Evolutionary conservation across 1,139 yeast species (phyloP).

Genomic region (Meyerozyma elateridarum): DNA sequence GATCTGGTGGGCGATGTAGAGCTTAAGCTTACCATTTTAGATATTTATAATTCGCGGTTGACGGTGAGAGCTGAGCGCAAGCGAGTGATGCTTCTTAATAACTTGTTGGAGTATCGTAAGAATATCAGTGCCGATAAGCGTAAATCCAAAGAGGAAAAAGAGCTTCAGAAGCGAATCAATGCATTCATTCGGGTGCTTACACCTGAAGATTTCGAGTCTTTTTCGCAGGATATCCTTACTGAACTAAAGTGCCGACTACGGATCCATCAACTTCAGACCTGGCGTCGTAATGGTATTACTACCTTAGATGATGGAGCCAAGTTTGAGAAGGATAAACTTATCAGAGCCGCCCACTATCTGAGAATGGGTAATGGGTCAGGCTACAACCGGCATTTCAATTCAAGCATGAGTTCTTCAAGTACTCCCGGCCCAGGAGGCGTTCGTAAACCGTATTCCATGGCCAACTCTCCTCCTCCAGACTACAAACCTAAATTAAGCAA

Average conservation of each 20-base stretch:
- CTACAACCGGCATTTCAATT: slow-evolving; percentile 6
- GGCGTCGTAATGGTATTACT: slow-evolving; percentile 87
- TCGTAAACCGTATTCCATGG: slow-evolving; percentile 1
- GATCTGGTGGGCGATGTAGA: slow-evolving; percentile 86
- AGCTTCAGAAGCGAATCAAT: slow-evolving; percentile 65
- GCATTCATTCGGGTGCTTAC: slow-evolving; percentile 80
- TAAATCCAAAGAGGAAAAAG: slow-evolving; percentile 86
- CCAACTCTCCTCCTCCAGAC: slow-evolving; percentile 1
- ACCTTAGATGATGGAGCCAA: slow-evolving; percentile 78
- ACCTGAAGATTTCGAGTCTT: slow-evolving; percentile 71
- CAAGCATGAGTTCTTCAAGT: slow-evolving; percentile 8
- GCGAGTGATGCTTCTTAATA: slow-evolving; percentile 71
- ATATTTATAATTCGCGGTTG: slow-evolving; percentile 82
- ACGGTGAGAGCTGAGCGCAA: slow-evolving; percentile 92
- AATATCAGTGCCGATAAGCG: slow-evolving; percentile 73
- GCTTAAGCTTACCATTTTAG: slow-evolving; percentile 78
- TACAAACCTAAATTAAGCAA: slow-evolving; percentile 32
- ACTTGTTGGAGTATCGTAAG: slow-evolving; percentile 77
- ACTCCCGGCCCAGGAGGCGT: slow-evolving; percentile 4
- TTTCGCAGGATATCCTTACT: slow-evolving; percentile 64
- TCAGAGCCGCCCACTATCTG: slow-evolving; percentile 55
- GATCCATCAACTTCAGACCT: slow-evolving; percentile 86
- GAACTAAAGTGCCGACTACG: slow-evolving; percentile 78
- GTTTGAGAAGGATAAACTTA: slow-evolving; percentile 82
- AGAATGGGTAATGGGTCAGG: slow-evolving; percentile 48